Percentiles rank a stretch among this genome's conserved stretches.
These are phyloP conservation scores for Blakeslea trispora DNA, from an alignment of 371 early-diverging fungal species.

Conservation along the genomic window DNA sequence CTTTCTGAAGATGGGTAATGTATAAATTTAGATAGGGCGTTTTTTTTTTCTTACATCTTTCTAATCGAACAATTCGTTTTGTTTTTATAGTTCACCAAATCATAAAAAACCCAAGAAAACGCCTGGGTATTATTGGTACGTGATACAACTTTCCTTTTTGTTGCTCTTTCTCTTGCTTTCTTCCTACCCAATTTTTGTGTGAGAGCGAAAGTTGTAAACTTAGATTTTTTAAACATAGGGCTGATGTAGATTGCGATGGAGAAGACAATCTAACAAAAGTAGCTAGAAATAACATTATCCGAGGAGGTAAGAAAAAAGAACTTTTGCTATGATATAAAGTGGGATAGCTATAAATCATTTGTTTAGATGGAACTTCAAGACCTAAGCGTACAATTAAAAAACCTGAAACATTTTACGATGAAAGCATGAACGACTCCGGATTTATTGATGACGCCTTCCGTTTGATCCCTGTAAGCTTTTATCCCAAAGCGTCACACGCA, in stretches of 20 bases:
- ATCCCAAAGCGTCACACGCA: slow-evolving; percentile 45
- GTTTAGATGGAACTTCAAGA: slow-evolving; percentile 20
- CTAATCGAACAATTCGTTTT: too few relatives aligned
- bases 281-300: not conserved
- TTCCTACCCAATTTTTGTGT: too few relatives aligned
- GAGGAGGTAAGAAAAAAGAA: slow-evolving; percentile 3
- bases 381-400: slow-evolving; percentile 35
- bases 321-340: too few relatives aligned
- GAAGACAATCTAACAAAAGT: not conserved
- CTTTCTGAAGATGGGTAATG: slow-evolving; percentile 27
- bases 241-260: slow-evolving; percentile 10
- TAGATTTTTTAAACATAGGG: slow-evolving; percentile 8
- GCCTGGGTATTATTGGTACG: slow-evolving; percentile 24
- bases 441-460: slow-evolving; percentile 64
- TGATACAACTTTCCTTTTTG: not conserved
- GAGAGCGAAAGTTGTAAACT: too few relatives aligned
- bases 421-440: slow-evolving; percentile 22
- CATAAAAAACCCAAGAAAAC: slow-evolving; percentile 15
- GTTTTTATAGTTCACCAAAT: slow-evolving; percentile 4
- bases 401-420: slow-evolving; percentile 32
- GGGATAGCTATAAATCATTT: too few relatives aligned
- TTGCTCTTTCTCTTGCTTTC: not conserved
- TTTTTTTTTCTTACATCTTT: not conserved
- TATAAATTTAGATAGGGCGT: not conserved
- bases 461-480: slow-evolving; percentile 60